Evolutionary conservation across 805 yeast species (phyloP).

Genomic region (Wickerhamiella azyma): DNA sequence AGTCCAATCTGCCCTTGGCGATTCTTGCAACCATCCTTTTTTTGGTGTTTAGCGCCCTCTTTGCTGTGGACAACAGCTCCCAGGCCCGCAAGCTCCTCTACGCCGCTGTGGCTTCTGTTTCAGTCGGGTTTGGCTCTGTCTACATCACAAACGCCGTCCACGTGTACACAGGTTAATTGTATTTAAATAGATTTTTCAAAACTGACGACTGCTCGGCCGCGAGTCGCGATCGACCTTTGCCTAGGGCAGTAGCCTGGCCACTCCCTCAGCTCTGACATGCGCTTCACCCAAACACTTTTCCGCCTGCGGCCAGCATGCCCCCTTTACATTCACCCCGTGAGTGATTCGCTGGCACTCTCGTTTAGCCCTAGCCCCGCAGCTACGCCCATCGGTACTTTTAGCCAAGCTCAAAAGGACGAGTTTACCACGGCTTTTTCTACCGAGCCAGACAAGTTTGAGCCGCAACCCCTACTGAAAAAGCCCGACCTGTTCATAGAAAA

Average conservation of each 20-base stretch:
- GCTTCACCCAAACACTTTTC: not conserved
- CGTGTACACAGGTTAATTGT: conserved; percentile 30
- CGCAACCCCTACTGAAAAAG: conserved; percentile 12
- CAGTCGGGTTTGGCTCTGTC: conserved; percentile 28
- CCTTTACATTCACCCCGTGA: conserved; percentile 5
- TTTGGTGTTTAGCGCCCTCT: conserved; percentile 16
- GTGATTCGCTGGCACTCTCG: conserved; percentile 10
- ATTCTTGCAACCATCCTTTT: conserved; percentile 11
- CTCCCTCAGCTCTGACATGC: conserved; percentile 2
- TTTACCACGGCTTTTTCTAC: conserved; percentile 13
- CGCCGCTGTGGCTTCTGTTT: conserved; percentile 26
- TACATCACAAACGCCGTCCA: conserved; percentile 33
- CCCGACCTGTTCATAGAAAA: conserved; percentile 16
- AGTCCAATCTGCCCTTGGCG: conserved; percentile 19
- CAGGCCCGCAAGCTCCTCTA: conserved; percentile 19
- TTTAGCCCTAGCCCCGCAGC: conserved; percentile 16
- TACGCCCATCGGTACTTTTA: conserved; percentile 19
- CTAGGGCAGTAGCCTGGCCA: too few species aligned
- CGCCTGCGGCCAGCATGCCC: conserved; percentile 10
- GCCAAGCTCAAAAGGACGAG: conserved; percentile 8
- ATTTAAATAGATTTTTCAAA: not conserved
- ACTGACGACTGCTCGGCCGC: not conserved
- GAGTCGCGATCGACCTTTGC: too few species aligned
- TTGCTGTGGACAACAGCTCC: conserved; percentile 15
- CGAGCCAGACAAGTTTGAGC: conserved; percentile 15